Base-by-base conservation (phyloP, 139 green algal species). In the Mesostigma viride region DNA sequence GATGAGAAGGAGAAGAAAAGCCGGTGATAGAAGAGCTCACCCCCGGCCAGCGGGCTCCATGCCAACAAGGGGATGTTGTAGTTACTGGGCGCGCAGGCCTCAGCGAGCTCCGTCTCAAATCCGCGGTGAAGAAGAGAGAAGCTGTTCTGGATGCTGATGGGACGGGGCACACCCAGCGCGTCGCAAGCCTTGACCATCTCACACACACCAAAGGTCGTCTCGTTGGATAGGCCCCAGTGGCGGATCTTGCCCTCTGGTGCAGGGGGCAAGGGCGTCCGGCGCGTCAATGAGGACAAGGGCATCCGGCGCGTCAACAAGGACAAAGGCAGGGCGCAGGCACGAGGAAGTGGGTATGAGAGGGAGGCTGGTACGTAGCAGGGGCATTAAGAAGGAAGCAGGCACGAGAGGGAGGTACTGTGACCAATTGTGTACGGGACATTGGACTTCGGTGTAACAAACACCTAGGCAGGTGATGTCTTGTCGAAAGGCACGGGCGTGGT, bases 31-130 rank as follows among this genome's bases (percentile, higher is more conserved):
- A 27, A 30, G 8, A 8, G 31, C 67, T 74, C 34, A 74, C 83
- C 85, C 2, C 53, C 68, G 27, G 84, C 86, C 28, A 93, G 68
- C 0, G 87, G 84, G 2, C 64, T 82, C 80, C 94, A 96, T 0
- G 90, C 85, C 51, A 97, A 75, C 76, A 97, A 77, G 1, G 76
- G 75, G 3, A 97, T 87, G 69, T 95, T 88, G 77, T 78, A 78
- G 30, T 79, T 69, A 40, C 34, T 35, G 0, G 67, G 69, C 33
- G 77, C 46, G 58, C 69, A 82, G 14, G 53, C 62, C 74, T 96
- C 90, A 0, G 81, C 81, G 22, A 95, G 71, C 72, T 95, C 86
- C 0, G 88, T 95, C 77, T 97, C 91, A 66, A 83, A 97, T 6
- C 67, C 36, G 30, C 72, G 62, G 33, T 87, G 76, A 30, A 89